Evolutionary conservation across 352 stramenopile genomes (phyloP).

Genomic region (Pythium chondricola): DNA sequence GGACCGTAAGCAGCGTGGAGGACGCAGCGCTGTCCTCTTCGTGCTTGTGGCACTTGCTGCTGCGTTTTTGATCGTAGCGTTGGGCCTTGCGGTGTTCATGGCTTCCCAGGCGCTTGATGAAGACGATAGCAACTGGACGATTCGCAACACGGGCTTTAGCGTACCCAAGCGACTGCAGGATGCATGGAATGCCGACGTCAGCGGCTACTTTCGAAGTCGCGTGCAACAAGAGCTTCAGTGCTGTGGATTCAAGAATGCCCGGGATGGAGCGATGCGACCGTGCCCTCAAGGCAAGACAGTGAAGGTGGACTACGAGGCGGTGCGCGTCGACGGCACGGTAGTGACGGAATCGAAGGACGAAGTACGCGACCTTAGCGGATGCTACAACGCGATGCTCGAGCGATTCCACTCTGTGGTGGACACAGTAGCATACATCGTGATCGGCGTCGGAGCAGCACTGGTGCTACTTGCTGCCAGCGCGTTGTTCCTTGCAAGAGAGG

Average conservation of each 20-base stretch:
- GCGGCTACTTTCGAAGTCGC: slow-evolving; percentile 33
- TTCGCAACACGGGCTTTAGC: slow-evolving; percentile 66
- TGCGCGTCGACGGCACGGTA: slow-evolving; percentile 48
- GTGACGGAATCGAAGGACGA: slow-evolving; percentile 40
- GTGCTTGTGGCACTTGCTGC: slow-evolving; percentile 31
- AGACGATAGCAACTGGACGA: slow-evolving; percentile 51
- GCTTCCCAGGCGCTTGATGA: slow-evolving; percentile 49
- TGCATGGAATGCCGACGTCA: slow-evolving; percentile 37
- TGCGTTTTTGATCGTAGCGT: slow-evolving; percentile 32
- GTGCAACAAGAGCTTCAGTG: slow-evolving; percentile 66
- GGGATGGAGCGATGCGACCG: slow-evolving; percentile 37
- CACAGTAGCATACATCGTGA: slow-evolving; percentile 31
- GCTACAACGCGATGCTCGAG: slow-evolving; percentile 41
- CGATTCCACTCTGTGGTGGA: slow-evolving; percentile 41
- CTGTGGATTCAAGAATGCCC: slow-evolving; percentile 49
- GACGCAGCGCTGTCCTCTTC: slow-evolving; percentile 25
- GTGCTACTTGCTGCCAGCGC: slow-evolving; percentile 32
- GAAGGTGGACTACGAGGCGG: slow-evolving; percentile 51
- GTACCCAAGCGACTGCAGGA: slow-evolving; percentile 38
- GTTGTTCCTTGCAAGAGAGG: slow-evolving; percentile 54
- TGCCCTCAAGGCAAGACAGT: slow-evolving; percentile 41
- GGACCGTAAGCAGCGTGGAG: slow-evolving; percentile 30
- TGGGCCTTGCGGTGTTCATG: slow-evolving; percentile 54
- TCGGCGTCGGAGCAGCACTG: slow-evolving; percentile 27
- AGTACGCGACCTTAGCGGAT: slow-evolving; percentile 41